phyloP scores from a whole-genome alignment of 805 yeast species.

The Wickerhamomyces bovis region DNA sequence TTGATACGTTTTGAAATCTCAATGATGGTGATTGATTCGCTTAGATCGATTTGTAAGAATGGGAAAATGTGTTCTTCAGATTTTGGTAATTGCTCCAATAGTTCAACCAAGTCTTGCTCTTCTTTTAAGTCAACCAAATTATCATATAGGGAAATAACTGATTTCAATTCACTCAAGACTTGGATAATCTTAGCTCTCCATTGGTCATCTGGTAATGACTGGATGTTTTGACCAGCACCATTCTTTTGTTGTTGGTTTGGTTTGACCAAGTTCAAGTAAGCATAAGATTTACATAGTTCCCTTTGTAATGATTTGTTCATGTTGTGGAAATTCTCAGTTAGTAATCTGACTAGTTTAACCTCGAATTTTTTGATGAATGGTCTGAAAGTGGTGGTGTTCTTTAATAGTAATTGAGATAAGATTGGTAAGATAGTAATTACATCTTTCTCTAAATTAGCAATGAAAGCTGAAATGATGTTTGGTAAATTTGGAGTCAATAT shows the following conservation, averaged over 20 bases:
- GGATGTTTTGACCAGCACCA: conserved; percentile 25
- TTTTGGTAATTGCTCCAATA: conserved; percentile 37
- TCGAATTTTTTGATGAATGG: conserved; percentile 67
- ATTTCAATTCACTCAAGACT: conserved; percentile 47
- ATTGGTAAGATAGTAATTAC: conserved; percentile 30
- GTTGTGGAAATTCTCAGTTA: conserved; percentile 30
- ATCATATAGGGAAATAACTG: conserved; percentile 49
- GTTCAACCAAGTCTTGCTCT: conserved; percentile 42
- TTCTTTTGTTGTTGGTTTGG: conserved; percentile 36
- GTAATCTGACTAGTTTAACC: conserved; percentile 33
- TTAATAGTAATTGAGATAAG: conserved; percentile 37
- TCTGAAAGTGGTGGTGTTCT: conserved; percentile 74
- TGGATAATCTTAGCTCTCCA: conserved; percentile 44
- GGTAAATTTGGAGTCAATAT: conserved; percentile 74
- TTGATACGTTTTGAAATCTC: conserved; percentile 47
- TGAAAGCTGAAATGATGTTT: conserved; percentile 46
- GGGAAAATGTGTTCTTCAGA: conserved; percentile 34
- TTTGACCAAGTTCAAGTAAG: conserved; percentile 49
- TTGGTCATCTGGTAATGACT: conserved; percentile 33
- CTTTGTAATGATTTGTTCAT: conserved; percentile 35
- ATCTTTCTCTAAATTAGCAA: conserved; percentile 38
- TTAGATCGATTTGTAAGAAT: conserved; percentile 52
- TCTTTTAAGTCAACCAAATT: conserved; percentile 52
- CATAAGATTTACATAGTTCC: conserved; percentile 44
- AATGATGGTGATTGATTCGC: conserved; percentile 45